Base-by-base conservation (phyloP, 345 rosid species). In the Barbarea vulgaris region DNA sequence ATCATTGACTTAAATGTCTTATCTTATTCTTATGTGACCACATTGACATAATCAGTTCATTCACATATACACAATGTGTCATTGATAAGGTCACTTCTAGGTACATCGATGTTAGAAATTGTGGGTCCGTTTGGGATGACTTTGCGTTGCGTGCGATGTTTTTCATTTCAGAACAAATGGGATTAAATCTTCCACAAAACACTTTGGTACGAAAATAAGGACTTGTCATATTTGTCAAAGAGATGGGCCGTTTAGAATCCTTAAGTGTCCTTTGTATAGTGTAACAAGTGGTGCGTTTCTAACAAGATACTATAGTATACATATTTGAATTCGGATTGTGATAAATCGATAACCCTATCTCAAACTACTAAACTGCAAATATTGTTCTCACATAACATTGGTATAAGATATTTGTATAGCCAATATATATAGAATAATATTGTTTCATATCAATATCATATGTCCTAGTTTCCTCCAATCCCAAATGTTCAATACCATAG, bases 71-170 rank as follows among this genome's bases (percentile, higher is more conserved):
- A 30, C 19, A 42, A 44, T 46, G 31, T 56, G 78, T 56, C 72
- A 66, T 8, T 48, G 58, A 13, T 56, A 65, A 34, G 22, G 66
- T 56, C 78, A 46, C 24, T 22, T 66, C 41, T 27, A 56, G 78
- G 72, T 31, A 36, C 66, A 65, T 65, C 24, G 51, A 65, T 57
- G 21, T 8, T 47, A 8, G n/a, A 56, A 64, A 36, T 17, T 9
- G 72, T 65, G 78, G 78, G 72, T 65, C 78, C 72, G 59, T 56
- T 65, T 56, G 12, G 51, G 41, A 13, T 66, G 72, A 74, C 78
- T 65, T 64, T 65, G 53, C 14, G 50, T 65, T 65, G 61, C 19
- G 19, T 73, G 27, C 44, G 19, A 52, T 72, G 22, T 48, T 14
- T 39, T 42, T n/a, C 51, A 15, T 62, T 4, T 30, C 56, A 10